Percentiles rank a stretch among this genome's conserved stretches.
These are phyloP conservation scores for Manihot esculenta DNA, from an alignment of 441 rosid species.

Conservation along the genomic window DNA sequence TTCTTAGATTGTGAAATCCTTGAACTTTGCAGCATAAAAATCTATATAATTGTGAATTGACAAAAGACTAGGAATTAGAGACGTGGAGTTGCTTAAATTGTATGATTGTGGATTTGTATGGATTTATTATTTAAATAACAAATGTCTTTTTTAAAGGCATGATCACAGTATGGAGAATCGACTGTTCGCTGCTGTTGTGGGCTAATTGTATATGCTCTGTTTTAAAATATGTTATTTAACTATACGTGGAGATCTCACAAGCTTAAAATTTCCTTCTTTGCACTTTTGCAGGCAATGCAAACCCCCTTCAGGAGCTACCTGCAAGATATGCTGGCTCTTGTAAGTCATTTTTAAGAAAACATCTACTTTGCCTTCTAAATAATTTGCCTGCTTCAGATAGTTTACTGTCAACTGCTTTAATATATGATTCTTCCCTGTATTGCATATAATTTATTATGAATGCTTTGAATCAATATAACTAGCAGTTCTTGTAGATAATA, in stretches of 20 bases:
- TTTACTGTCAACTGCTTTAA: neutral
- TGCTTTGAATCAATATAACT: neutral
- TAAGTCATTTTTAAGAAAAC: conserved; percentile 44
- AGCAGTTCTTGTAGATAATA: no score
- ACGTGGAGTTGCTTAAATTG: neutral
- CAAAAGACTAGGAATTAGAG: no score
- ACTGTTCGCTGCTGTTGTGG: neutral
- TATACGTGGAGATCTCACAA: neutral
- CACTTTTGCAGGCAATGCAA: conserved; percentile 60
- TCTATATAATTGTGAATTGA: no score
- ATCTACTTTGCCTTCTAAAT: neutral
- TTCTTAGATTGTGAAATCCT: neutral
- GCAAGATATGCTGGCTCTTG: conserved; percentile 83
- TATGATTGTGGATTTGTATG: neutral
- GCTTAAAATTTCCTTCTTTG: conserved; percentile 5
- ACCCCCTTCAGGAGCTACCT: conserved; percentile 93
- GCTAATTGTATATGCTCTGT: neutral
- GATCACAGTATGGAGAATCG: neutral
- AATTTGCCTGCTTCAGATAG: neutral
- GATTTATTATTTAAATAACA: neutral
- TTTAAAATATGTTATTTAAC: neutral
- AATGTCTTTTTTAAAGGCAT: neutral
- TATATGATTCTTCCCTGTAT: neutral
- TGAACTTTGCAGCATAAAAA: neutral
- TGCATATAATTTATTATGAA: neutral